A percentile compares a stretch with the other conserved stretches of the same genome.
Conservation (phyloP, 2,329 filamentous ascomycete species). For the Pseudocercospora cruenta region DNA sequence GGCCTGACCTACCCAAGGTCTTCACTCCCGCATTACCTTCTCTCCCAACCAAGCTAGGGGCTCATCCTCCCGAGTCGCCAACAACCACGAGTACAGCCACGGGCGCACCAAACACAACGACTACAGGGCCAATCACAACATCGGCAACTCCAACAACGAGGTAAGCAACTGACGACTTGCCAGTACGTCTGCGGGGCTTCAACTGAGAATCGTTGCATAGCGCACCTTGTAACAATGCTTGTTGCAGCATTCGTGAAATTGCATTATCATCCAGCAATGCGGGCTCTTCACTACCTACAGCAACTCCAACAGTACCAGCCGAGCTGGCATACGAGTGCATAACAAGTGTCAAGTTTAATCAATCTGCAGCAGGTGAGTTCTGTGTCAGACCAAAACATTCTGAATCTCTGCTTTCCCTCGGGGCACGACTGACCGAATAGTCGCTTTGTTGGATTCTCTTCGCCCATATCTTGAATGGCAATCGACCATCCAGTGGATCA, state of each 20-base stretch:
- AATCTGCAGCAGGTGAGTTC: conserved; percentile 35
- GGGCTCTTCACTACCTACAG: conserved; percentile 18
- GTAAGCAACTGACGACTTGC: not conserved
- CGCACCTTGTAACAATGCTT: conserved; percentile 1
- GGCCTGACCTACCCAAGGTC: not conserved
- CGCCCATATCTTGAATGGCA: conserved; percentile 53
- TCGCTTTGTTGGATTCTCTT: conserved; percentile 48
- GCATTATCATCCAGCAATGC: not conserved
- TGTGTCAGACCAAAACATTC: too few species aligned
- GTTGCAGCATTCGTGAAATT: conserved; percentile 2
- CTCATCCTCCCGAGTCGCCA: not conserved
- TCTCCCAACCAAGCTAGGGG: not conserved
- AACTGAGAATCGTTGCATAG: not conserved
- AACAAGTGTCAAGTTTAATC: conserved; percentile 50
- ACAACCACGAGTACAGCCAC: not conserved
- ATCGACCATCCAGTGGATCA: conserved; percentile 49
- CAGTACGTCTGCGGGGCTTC: not conserved
- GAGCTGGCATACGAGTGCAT: conserved; percentile 52
- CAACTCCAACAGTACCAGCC: conserved; percentile 47
- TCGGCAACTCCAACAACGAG: not conserved
- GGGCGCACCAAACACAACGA: not conserved
- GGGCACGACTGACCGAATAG: conserved; percentile 18
- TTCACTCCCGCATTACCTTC: not conserved
- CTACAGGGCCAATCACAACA: not conserved
- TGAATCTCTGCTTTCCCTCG: not conserved